These are phyloP conservation scores for Eruca vesicaria DNA, from an alignment of 441 rosid species.

Conservation along the genomic window DNA sequence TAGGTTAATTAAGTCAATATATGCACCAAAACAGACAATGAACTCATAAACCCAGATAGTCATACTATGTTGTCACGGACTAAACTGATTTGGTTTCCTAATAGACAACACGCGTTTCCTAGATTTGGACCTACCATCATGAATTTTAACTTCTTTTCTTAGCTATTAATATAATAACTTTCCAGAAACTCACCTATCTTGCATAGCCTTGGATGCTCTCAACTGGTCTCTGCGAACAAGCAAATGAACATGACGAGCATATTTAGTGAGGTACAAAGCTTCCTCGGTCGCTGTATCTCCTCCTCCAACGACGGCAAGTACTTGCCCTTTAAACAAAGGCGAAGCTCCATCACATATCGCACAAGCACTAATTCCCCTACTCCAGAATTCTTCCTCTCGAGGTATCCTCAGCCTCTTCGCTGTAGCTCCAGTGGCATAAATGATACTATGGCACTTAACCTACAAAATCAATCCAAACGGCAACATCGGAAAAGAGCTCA, in stretches of 20 bases:
- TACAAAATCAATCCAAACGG: conserved; percentile 28
- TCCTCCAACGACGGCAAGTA: conserved; percentile 96
- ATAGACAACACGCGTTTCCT: neutral
- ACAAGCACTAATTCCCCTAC: conserved; percentile 98
- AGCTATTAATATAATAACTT: neutral
- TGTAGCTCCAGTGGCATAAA: conserved; percentile 95
- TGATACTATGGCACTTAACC: conserved; percentile 83
- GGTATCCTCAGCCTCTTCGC: conserved; percentile 81
- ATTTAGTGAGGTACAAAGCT: conserved; percentile 90
- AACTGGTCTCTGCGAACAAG: conserved; percentile 85
- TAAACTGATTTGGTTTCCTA: neutral
- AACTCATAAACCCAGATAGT: neutral
- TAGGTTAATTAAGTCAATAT: neutral
- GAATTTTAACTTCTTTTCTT: neutral
- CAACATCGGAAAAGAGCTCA: neutral
- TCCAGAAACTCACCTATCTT: conserved; percentile 78
- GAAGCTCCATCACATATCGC: conserved; percentile 99
- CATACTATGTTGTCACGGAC: neutral
- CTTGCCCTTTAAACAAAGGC: conserved; percentile 92
- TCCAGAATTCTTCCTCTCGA: conserved; percentile 96
- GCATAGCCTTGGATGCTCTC: conserved; percentile 98
- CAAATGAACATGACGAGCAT: conserved; percentile 95
- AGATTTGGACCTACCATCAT: neutral
- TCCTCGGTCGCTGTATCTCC: conserved; percentile 99
- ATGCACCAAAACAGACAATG: neutral